These are phyloP conservation scores for Nadsonia fulvescens DNA, from an alignment of 805 yeast genomes.

Conservation along the genomic window DNA sequence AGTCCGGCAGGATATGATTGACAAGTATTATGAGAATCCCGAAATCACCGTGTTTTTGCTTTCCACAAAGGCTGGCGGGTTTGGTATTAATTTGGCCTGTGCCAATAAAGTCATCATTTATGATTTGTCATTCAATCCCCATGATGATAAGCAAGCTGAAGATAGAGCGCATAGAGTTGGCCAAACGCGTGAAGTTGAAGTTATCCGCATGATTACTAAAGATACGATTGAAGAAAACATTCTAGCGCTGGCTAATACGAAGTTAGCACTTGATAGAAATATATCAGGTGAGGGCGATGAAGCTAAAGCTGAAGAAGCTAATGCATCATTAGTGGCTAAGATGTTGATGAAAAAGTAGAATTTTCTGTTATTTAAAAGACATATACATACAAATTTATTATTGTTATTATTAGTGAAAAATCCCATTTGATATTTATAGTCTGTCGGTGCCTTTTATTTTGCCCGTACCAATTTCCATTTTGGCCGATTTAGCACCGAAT, in stretches of 20 bases:
- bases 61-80: slow-evolving; percentile 96
- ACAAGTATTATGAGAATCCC: slow-evolving; percentile 66
- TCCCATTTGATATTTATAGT: no score
- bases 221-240: slow-evolving; percentile 83
- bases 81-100: slow-evolving; percentile 90
- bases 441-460: slow-evolving; percentile 55
- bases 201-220: slow-evolving; percentile 52
- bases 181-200: slow-evolving; percentile 68
- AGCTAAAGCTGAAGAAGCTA: slow-evolving; percentile 19
- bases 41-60: slow-evolving; percentile 71
- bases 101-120: slow-evolving; percentile 84
- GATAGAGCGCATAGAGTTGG: slow-evolving; percentile 98
- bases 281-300: slow-evolving; percentile 21
- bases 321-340: slow-evolving; percentile 20
- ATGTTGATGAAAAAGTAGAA: slow-evolving; percentile 14
- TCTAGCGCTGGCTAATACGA: slow-evolving; percentile 69
- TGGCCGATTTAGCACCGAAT: slow-evolving; percentile 91
- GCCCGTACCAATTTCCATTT: slow-evolving; percentile 67
- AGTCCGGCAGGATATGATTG: slow-evolving; percentile 80
- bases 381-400: no score
- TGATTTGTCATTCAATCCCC: slow-evolving; percentile 94
- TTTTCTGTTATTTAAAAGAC: no score
- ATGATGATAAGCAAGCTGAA: slow-evolving; percentile 96
- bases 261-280: slow-evolving; percentile 60
- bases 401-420: no score